Evolutionary conservation across 2,329 filamentous ascomycete genomes (phyloP), one percentile per base, ranked within the genome.

Genomic region (Sporothrix schenckii): DNA sequence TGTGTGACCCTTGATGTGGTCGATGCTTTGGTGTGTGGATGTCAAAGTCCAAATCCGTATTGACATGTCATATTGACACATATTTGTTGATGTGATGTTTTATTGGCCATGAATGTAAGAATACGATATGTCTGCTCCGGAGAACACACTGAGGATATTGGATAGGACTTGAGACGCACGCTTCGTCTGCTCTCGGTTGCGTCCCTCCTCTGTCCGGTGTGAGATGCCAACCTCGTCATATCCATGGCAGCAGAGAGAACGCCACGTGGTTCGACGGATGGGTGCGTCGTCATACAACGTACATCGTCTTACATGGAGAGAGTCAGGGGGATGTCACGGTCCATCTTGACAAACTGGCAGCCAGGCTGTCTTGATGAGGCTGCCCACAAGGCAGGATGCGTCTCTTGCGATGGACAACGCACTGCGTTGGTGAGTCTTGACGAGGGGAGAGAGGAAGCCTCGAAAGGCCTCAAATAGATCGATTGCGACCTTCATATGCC

Each of bases 321-420:
- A 34, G 34, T 7, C 4, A 34, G 34, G 4, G 34, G 34, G 10
- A 75, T 76, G 69, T 81, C 79, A 41, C 77, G 75, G 6, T 75
- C 72, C 16, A 80, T 78, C 73, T 80, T 80, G 19, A 80, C 79
- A 75, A 78, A 81, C 69, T 80, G 78, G 4, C 79, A 34, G 34
- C 6, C 34, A 34, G 34, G 34, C 34, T 34, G 34, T 5, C 34
- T 5, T 34, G 34, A 7, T 2, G 34, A 34, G 6, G 34, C 34
- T 34, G 19, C 77, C 76, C n/a, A 78, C 73, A 34, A 77, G 75
- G 49, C 76, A 78, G 11, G 73, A 54, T 77, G 74, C 4, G 74
- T 76, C 19, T 71, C 66, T 50, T 75, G 66, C 19, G 76, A 76
- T 6, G 60, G 49, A 14, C 71, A 53, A 24, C n/a, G 58, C 58